Evolutionary conservation across 345 rosid genomes (phyloP), one percentile per base, ranked within the genome.

Genomic region (Hibiscus tridactylites): DNA sequence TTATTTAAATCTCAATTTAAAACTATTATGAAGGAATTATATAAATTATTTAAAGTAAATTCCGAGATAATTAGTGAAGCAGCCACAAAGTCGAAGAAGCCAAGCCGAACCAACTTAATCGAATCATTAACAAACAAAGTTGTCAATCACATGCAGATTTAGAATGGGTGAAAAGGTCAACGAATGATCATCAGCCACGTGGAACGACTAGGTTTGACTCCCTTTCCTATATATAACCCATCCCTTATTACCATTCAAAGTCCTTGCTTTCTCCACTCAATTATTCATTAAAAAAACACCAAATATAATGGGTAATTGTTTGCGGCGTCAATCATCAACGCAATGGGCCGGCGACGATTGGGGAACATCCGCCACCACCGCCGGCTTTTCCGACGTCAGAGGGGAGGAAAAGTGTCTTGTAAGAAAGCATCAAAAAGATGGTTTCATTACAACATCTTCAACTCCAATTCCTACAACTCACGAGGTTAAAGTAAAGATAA

Each of bases 311-410:
- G 90, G 92, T 3, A 88, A 88, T 54, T 85, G 88, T 76, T 9
- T 85, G 16, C 28, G 76, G 57, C 87, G 60, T 39, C 79, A 74
- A 37, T 79, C 85, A 12, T 61, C 78, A 44, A 39, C 77, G 73
- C 83, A 80, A 37, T 82, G 87, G 91, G 84, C 82, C 63, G 86
- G 88, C 42, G 88, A 83, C 37, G 83, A 87, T 72, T 85, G 87
- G 91, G 78, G 75, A 16, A 50, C 56, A 24, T 21, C 17, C 2
- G 53, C 11, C 42, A 37, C 53, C 1, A 16, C 4, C 16, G 59
- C 1, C 62, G 73, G 15, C 2, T 53, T 69, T 53, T 53, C 24
- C 50, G 53, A 1, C 5, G 0, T 1, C 29, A 26, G 56, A 69
- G 1, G 49, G 10, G 33, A 74, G 42, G 61, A 74, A 39, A 52